Evolutionary conservation across 768 basidiomycete genomes (phyloP), one percentile per base, ranked within the genome.

Genomic region (Crassisporium funariophilum): DNA sequence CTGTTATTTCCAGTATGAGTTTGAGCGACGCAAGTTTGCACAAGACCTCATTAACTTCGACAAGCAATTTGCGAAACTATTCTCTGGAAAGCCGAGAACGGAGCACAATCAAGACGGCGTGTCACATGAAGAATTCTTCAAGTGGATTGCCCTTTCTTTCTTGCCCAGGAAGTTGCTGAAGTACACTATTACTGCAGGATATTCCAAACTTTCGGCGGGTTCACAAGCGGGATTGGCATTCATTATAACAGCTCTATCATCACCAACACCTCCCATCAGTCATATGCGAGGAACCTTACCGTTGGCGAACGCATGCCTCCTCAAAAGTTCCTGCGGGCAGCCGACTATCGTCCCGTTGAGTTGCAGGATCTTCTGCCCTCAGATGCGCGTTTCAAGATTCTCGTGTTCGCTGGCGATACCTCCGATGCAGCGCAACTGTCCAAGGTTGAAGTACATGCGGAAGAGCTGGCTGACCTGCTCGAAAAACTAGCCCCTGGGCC

Each of bases 11-110:
- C 44, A 87, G 86, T 88, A 88, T 58, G 83, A 88, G 60, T 49
- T 67, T 20, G 88, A 91, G 57, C 73, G 88, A 20, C 74, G 78
- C 41, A 78, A 77, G 53, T 86, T 79, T 48, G 87, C 88, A 0
- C 76, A 84, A 63, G 85, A 88, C 47, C 72, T 91, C 48, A 89
- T 89, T 47, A 55, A 76, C 39, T 88, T 86, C 55, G 88, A 90
- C 59, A 79, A 78, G 53, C 59, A 83, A 48, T 85, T 82, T 50
- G 73, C 84, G 6, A 69, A 71, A 11, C 66, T 87, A n/a, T 87
- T 86, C 61, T 87, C 85, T 16, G 79, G 78, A 29, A 84, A 84
- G 60, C 82, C 85, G 4, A 70, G 72, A 23, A 81, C 79, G 4
- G 64, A 67, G 24, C 66, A 69, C 2, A 59, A 73, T 38, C 58